phyloP scores from a whole-genome alignment of 2,329 filamentous ascomycete genomes.

The Juglanconis oblonga region DNA sequence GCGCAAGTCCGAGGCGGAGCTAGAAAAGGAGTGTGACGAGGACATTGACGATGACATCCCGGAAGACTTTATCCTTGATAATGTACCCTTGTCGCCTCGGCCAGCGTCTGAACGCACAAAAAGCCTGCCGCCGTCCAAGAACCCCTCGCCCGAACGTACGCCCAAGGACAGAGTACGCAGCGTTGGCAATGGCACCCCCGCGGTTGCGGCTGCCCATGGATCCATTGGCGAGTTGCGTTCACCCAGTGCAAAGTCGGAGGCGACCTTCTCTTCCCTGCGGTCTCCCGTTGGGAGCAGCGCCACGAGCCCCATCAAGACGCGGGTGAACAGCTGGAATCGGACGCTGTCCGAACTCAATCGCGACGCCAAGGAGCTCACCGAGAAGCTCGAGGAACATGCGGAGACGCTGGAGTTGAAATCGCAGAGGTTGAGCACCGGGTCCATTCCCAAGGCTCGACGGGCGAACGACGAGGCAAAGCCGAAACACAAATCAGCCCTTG shows the following conservation, averaged over 20 bases:
- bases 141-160: conserved; percentile 50
- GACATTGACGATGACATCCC: conserved; percentile 78
- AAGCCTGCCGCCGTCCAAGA: conserved; percentile 51
- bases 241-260: conserved; percentile 50
- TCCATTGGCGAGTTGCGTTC: conserved; percentile 47
- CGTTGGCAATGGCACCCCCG: conserved; percentile 62
- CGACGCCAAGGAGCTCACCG: conserved; percentile 72
- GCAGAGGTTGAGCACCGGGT: conserved; percentile 34
- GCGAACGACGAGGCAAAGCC: conserved; percentile 43
- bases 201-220: conserved; percentile 56
- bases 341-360: conserved; percentile 66
- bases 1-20: conserved; percentile 65
- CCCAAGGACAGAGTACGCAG: conserved; percentile 51
- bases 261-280: conserved; percentile 30
- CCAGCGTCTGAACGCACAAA: conserved; percentile 53
- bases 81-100: conserved; percentile 77
- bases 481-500: conserved; percentile 62
- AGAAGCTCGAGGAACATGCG: conserved; percentile 77
- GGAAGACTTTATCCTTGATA: conserved; percentile 75
- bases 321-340: conserved; percentile 73
- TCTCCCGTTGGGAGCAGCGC: conserved; percentile 29
- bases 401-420: conserved; percentile 54
- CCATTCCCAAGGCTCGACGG: conserved; percentile 33
- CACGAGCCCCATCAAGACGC: conserved; percentile 45
- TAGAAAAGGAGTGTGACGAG: conserved; percentile 74